These are phyloP conservation scores for Debaryomyces subglobosus DNA, from an alignment of 1,139 yeast genomes.

Conservation along the genomic window DNA sequence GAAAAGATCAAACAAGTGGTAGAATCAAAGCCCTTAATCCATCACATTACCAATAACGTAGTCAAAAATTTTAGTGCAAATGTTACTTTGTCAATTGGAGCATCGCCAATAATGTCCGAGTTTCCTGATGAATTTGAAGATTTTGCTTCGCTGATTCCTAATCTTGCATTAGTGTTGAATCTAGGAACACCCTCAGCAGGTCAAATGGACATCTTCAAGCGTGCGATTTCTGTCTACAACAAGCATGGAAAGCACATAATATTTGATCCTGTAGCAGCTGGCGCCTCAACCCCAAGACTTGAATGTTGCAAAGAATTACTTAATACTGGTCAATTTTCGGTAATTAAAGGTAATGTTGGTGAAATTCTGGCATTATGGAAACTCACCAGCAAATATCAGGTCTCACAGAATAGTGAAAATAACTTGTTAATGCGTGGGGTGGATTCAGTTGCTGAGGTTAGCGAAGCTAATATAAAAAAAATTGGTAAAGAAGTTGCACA, in stretches of 20 bases:
- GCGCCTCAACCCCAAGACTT: constrained; percentile 69
- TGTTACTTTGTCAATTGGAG: constrained; percentile 83
- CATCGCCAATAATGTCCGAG: constrained; percentile 93
- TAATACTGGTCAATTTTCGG: constrained; percentile 61
- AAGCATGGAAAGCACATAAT: constrained; percentile 61
- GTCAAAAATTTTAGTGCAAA: constrained; percentile 90
- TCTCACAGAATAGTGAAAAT: constrained; percentile 37
- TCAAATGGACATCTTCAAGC: constrained; percentile 45
- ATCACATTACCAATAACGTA: constrained; percentile 89
- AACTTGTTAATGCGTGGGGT: constrained; percentile 69
- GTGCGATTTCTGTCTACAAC: constrained; percentile 66
- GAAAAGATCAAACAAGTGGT: constrained; percentile 10
- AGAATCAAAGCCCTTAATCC: constrained; percentile 61
- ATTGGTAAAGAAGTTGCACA: constrained; percentile 58
- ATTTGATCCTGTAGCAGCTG: constrained; percentile 92
- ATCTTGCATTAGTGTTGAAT: constrained; percentile 64
- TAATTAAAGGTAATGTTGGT: constrained; percentile 87
- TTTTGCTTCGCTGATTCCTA: constrained; percentile 55
- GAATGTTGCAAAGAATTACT: constrained; percentile 52
- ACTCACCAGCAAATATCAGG: constrained; percentile 29
- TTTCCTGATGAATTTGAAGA: constrained; percentile 67
- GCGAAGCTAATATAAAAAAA: constrained; percentile 29
- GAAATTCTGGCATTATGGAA: constrained; percentile 60
- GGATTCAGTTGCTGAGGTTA: constrained; percentile 52
- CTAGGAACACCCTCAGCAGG: constrained; percentile 70